phyloP scores from a whole-genome alignment of 306 rosid genomes.

The Chamaecrista fasciculata region DNA sequence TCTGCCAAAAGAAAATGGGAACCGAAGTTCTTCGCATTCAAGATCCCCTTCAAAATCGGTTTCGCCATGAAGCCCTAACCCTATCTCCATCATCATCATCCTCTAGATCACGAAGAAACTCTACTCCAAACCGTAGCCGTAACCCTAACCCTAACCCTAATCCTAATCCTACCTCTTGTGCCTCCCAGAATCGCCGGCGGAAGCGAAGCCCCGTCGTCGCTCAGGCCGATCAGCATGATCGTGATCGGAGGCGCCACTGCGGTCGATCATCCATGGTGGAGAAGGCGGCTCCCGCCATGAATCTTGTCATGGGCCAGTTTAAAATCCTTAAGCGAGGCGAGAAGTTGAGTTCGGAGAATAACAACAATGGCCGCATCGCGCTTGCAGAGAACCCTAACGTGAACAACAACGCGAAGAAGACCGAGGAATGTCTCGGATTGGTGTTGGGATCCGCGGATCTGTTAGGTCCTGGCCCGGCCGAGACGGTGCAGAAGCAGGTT shows the following conservation, averaged over 20 bases:
- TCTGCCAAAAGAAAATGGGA: constrained; percentile 48
- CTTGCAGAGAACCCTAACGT: no score
- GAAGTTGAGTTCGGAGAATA: constrained; percentile 29
- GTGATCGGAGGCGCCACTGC: constrained; percentile 14
- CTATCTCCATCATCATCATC: constrained; percentile 24
- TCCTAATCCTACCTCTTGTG: constrained; percentile 24
- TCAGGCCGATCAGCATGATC: constrained; percentile 15
- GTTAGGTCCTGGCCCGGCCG: constrained; percentile 73
- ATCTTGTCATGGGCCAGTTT: constrained; percentile 61
- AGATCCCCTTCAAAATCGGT: constrained; percentile 40
- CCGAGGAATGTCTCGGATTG: constrained; percentile 35
- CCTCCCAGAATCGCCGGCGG: constrained; percentile 43
- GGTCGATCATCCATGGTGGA: constrained; percentile 30
- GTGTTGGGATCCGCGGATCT: constrained; percentile 59
- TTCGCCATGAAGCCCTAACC: constrained; percentile 37
- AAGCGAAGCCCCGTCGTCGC: constrained; percentile 44
- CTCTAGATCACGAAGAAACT: constrained; percentile 1
- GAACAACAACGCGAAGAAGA: no score
- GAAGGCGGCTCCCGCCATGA: constrained; percentile 22
- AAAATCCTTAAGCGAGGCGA: constrained; percentile 88
- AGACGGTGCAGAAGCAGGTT: constrained; percentile 57
- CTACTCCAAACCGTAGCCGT: constrained; percentile 33
- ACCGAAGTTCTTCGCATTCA: constrained; percentile 51
- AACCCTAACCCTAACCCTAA: constrained; percentile 3
- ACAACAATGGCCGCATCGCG: background rate